Percentiles rank a stretch among this genome's conserved stretches.
phyloP scores from a whole-genome alignment of 306 rosid species.

The Castanospermum australe region DNA sequence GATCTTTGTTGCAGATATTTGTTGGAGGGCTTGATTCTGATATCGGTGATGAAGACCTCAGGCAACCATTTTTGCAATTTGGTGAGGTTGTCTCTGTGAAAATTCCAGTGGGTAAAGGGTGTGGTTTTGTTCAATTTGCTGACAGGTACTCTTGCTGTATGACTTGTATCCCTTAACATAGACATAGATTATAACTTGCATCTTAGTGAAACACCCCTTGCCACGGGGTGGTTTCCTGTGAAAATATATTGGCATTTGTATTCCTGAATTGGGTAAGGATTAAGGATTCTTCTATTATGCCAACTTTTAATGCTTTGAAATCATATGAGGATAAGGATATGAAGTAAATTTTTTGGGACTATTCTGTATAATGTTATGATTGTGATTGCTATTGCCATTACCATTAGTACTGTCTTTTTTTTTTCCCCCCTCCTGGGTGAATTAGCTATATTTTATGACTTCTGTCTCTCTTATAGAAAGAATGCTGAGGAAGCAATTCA shows the following conservation, averaged over 20 bases:
- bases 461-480: constrained; percentile 56
- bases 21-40: constrained; percentile 99
- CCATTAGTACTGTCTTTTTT: background rate
- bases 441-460: constrained; percentile 11
- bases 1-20: constrained; percentile 62
- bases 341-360: background rate
- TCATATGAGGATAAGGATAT: background rate
- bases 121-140: constrained; percentile 98
- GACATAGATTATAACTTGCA: constrained; percentile 7
- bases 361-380: background rate
- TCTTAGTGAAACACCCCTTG: constrained; percentile 1
- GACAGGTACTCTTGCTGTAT: constrained; percentile 55
- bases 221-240: background rate
- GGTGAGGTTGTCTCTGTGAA: constrained; percentile 95
- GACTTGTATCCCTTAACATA: constrained; percentile 8
- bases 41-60: constrained; percentile 82
- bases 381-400: background rate
- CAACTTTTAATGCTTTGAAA: background rate
- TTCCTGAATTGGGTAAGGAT: constrained; percentile 19
- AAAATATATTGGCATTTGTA: constrained; percentile 1
- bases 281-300: constrained; percentile 1
- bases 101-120: constrained; percentile 93
- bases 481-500: constrained; percentile 97
- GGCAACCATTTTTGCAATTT: constrained; percentile 82
- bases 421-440: background rate